phyloP scores from a whole-genome alignment of 1,284 basidiomycete genomes.

The Amylostereum chailletii region DNA sequence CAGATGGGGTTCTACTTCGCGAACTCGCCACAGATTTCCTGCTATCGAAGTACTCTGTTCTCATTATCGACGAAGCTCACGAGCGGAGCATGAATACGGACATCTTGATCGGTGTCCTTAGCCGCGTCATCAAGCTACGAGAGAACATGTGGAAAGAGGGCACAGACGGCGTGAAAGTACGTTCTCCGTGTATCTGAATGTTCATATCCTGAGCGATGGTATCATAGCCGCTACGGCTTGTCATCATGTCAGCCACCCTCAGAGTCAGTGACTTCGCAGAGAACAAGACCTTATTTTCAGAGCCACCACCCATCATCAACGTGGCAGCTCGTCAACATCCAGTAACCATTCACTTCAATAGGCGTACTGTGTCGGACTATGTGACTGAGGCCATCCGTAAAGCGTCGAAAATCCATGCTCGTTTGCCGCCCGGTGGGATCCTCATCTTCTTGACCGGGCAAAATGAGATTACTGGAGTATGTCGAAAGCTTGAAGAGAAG shows the following conservation, averaged over 20 bases:
- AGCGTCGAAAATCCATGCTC: constrained; percentile 70
- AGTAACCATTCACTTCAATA: constrained; percentile 91
- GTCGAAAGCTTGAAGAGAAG: constrained; percentile 66
- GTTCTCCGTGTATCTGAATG: background rate
- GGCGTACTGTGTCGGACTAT: constrained; percentile 83
- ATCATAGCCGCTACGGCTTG: constrained; percentile 73
- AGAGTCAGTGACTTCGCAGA: constrained; percentile 90
- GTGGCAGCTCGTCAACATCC: constrained; percentile 91
- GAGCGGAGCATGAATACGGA: constrained; percentile 98
- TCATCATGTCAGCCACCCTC: constrained; percentile 99
- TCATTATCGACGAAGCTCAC: constrained; percentile 97
- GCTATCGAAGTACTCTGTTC: constrained; percentile 84
- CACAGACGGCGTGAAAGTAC: constrained; percentile 57
- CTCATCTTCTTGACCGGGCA: constrained; percentile 76
- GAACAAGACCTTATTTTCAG: constrained; percentile 77
- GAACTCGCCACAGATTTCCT: constrained; percentile 91
- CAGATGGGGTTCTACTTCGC: constrained; percentile 92
- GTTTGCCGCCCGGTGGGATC: constrained; percentile 64
- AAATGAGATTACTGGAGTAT: constrained; percentile 62
- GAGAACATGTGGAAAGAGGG: constrained; percentile 83
- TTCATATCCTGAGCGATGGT: background rate
- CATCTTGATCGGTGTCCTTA: constrained; percentile 92
- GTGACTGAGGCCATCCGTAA: constrained; percentile 89
- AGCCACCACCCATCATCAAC: constrained; percentile 84
- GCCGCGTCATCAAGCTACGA: constrained; percentile 82